Conservation (phyloP, 108 stramenopile species). For the Ochromonas danica region DNA sequence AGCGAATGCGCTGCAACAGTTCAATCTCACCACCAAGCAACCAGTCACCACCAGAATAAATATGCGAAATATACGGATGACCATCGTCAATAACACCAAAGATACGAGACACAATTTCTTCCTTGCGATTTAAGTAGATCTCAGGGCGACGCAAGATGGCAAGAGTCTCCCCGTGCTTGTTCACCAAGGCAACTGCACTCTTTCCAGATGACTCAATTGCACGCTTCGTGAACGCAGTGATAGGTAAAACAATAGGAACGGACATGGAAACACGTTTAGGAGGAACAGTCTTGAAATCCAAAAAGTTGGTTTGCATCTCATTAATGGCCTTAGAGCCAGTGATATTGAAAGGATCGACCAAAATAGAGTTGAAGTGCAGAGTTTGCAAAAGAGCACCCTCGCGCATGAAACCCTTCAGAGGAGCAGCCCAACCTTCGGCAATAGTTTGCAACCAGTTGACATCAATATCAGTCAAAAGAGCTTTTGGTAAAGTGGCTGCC, state of each 20-base stretch:
- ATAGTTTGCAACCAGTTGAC: constrained; percentile 94
- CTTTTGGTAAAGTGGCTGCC: constrained; percentile 84
- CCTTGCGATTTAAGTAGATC: constrained; percentile 92
- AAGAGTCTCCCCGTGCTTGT: constrained; percentile 85
- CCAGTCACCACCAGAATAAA: constrained; percentile 88
- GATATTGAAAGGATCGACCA: constrained; percentile 90
- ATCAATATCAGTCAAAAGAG: constrained; percentile 92
- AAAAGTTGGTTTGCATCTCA: constrained; percentile 73
- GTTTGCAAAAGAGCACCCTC: constrained; percentile 91
- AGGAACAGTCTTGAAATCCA: constrained; percentile 53
- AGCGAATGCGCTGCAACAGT: constrained; percentile 63
- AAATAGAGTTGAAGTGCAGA: constrained; percentile 89
- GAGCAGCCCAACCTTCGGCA: constrained; percentile 96
- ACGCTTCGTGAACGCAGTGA: constrained; percentile 80
- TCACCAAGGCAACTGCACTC: constrained; percentile 80
- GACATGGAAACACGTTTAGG: constrained; percentile 82
- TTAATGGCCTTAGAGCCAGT: constrained; percentile 75
- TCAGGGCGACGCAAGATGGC: constrained; percentile 89
- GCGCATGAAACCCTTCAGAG: constrained; percentile 96
- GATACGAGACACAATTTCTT: constrained; percentile 88
- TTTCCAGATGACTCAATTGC: constrained; percentile 68
- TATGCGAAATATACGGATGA: constrained; percentile 92
- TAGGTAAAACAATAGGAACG: constrained; percentile 87
- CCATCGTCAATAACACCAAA: constrained; percentile 92
- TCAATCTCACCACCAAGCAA: constrained; percentile 93